Evolutionary conservation across 2,329 filamentous ascomycete genomes (phyloP).

Genomic region (Penicillium olsonii): DNA sequence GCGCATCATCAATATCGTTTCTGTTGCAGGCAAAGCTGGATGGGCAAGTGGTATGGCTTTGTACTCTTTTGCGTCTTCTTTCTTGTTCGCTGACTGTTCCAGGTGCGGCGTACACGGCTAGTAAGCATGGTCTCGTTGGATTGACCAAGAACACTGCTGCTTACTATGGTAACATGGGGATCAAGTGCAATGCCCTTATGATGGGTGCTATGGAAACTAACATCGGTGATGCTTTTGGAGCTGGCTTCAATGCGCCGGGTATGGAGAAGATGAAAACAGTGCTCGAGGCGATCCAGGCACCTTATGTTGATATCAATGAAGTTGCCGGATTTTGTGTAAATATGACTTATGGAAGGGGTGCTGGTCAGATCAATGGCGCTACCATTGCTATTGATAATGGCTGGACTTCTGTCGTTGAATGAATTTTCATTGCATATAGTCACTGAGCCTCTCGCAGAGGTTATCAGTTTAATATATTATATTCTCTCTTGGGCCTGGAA

Average conservation of each 20-base stretch:
- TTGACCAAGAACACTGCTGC: conserved; percentile 61
- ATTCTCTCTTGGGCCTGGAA: too few relatives aligned
- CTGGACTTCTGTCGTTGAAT: conserved; percentile 24
- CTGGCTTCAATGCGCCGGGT: conserved; percentile 28
- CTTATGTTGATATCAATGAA: conserved; percentile 26
- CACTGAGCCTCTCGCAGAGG: too few relatives aligned
- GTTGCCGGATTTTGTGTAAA: conserved; percentile 32
- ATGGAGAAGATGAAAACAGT: conserved; percentile 18
- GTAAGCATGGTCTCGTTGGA: conserved; percentile 57
- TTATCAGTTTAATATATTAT: too few relatives aligned
- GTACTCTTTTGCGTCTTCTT: neutral
- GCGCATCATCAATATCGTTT: conserved; percentile 56
- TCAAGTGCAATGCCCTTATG: conserved; percentile 54
- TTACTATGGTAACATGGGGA: conserved; percentile 57
- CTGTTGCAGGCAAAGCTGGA: conserved; percentile 49
- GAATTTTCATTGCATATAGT: neutral
- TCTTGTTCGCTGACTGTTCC: neutral
- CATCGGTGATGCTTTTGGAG: conserved; percentile 49
- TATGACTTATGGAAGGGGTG: conserved; percentile 27
- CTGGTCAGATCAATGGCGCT: conserved; percentile 31
- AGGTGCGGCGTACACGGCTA: conserved; percentile 55
- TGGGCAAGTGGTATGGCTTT: conserved; percentile 39
- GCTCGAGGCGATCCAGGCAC: conserved; percentile 16
- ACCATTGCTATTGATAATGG: conserved; percentile 34
- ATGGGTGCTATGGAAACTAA: conserved; percentile 60